Evolutionary conservation across 176 grass and related monocot genomes (phyloP), one percentile per base, ranked within the genome.

Genomic region (Phoenix roebelenii): DNA sequence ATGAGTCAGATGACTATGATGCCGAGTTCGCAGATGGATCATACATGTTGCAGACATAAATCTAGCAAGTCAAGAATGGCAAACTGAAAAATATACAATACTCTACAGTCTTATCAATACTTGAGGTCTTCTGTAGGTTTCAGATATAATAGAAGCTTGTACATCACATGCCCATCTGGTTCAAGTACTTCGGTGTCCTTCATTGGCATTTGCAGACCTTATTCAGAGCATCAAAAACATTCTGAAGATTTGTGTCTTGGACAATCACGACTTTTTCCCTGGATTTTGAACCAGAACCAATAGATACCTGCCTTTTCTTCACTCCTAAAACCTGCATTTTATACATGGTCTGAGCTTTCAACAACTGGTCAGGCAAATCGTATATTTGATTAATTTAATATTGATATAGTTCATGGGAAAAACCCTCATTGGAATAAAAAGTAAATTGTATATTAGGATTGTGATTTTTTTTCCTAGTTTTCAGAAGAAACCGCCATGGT

Each of bases 251-350:
- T 19, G 25, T 60, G 12, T 91, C 87, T 72, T 80, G 83, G 16
- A 97, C 92, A 2, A 97, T 65, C 7, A 97, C 75, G 22, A 91
- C 75, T 54, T 97, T 97, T 50, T 97, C 92, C 69, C 92, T 91
- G 4, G 92, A 97, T 82, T 91, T 97, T 16, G 81, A 97, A 49
- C 87, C 92, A 2, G 81, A 88, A 25, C 92, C 87, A 24, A 97
- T 85, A 0, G 84, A 97, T 14, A 97, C 66, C 23, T 97, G 84
- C 60, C 92, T 85, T 83, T 91, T 91, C 72, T 91, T 97, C 78
- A 91, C 78, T 30, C 87, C 81, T 28, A 97, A 78, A 20, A 97
- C 69, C 87, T 96, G 77, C 1, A 57, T 48, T 49, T 63, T 26
- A 22, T 51, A 50, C 24, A 69, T 12, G 2, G 7, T 12, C 9